A percentile compares a stretch with the other conserved stretches of the same genome.
phyloP scores from a whole-genome alignment of 306 rosid genomes.

The Arachis stenosperma region DNA sequence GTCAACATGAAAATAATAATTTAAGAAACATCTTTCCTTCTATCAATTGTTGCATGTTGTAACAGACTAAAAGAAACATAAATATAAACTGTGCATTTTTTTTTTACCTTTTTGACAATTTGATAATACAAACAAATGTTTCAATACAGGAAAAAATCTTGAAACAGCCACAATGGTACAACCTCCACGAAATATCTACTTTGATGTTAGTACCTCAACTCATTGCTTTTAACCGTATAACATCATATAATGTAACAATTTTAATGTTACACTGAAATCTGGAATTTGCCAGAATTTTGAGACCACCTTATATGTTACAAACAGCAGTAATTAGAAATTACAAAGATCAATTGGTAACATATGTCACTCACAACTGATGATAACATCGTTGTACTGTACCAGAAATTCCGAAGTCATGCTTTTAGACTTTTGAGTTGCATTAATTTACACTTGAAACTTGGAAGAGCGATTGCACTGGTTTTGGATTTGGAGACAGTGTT shows the following conservation, averaged over 20 bases:
- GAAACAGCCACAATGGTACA: conserved; percentile 34
- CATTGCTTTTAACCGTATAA: conserved; percentile 34
- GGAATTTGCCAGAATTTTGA: conserved; percentile 52
- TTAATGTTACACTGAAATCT: conserved; percentile 50
- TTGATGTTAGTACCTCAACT: conserved; percentile 38
- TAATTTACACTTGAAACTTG: conserved; percentile 47
- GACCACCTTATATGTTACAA: conserved; percentile 38
- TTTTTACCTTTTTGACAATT: not conserved
- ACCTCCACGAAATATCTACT: conserved; percentile 23
- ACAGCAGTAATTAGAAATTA: conserved; percentile 16
- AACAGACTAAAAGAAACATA: not conserved
- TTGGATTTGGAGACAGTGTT: conserved; percentile 49
- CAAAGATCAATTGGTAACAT: conserved; percentile 31
- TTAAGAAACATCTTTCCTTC: too few relatives aligned
- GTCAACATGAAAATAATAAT: too few relatives aligned
- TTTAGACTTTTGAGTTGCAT: conserved; percentile 30
- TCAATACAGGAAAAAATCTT: conserved; percentile 37
- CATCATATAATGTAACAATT: conserved; percentile 38
- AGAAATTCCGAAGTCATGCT: conserved; percentile 31
- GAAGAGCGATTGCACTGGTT: conserved; percentile 60
- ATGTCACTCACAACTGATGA: conserved; percentile 30
- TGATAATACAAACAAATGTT: conserved; percentile 25
- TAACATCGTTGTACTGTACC: conserved; percentile 32
- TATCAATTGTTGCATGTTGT: not conserved
- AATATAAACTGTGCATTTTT: not conserved